phyloP scores from a whole-genome alignment of 805 yeast genomes.

The Scheffersomyces amazonensis region DNA sequence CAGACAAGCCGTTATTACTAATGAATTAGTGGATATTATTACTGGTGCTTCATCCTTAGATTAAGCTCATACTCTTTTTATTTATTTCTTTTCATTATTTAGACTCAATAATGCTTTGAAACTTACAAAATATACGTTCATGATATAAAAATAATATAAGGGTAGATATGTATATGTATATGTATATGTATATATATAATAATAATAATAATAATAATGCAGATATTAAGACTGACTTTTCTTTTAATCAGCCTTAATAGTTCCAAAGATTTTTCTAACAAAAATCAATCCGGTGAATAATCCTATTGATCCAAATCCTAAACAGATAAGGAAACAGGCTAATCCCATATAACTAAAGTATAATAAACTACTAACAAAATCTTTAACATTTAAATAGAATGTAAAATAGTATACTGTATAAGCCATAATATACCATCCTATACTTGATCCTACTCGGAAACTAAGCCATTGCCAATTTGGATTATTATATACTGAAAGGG shows the following conservation, averaged over 20 bases:
- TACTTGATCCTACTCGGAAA: slow-evolving; percentile 64
- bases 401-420: slow-evolving; percentile 69
- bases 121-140: too few species aligned
- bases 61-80: slow-evolving; percentile 32
- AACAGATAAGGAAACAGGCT: slow-evolving; percentile 58
- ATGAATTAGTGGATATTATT: slow-evolving; percentile 98
- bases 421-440: slow-evolving; percentile 66
- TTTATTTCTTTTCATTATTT: slow-evolving; percentile 3
- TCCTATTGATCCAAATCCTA: slow-evolving; percentile 75
- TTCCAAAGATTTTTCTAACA: slow-evolving; percentile 58
- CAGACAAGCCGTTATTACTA: slow-evolving; percentile 98
- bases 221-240: too few species aligned
- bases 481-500: slow-evolving; percentile 51
- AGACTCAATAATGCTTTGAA: too few species aligned
- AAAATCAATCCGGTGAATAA: slow-evolving; percentile 65
- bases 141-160: too few species aligned
- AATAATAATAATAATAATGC: too few species aligned
- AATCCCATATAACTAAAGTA: slow-evolving; percentile 72
- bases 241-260: slow-evolving; percentile 53
- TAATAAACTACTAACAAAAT: slow-evolving; percentile 62
- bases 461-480: slow-evolving; percentile 84
- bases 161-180: too few species aligned
- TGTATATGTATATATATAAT: not conserved
- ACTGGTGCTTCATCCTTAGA: slow-evolving; percentile 99
- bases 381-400: slow-evolving; percentile 56